phyloP scores from a whole-genome alignment of 495 filamentous ascomycete species.

The Trichocladium antarcticum region DNA sequence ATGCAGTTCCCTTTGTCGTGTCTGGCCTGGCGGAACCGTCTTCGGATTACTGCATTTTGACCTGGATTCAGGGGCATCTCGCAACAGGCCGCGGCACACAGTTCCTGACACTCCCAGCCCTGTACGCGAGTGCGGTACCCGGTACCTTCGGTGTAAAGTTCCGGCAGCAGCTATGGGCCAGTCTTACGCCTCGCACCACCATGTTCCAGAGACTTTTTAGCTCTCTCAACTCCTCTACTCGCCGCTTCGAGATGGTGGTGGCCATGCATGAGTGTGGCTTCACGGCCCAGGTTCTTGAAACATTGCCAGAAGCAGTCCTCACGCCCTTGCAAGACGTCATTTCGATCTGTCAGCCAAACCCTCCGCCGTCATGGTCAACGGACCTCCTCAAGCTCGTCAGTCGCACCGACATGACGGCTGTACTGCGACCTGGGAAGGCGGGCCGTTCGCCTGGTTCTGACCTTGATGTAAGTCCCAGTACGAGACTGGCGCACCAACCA shows the following conservation, averaged over 20 bases:
- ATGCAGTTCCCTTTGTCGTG: constrained; percentile 2
- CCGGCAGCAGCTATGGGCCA: constrained; percentile 18
- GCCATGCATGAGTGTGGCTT: constrained; percentile 52
- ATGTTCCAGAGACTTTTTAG: constrained; percentile 51
- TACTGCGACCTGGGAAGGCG: constrained; percentile 45
- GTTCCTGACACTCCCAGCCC: constrained; percentile 51
- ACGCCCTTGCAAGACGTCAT: constrained; percentile 77
- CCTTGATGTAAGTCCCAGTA: constrained; percentile 18
- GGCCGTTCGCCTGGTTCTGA: constrained; percentile 29
- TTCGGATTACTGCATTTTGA: constrained; percentile 49
- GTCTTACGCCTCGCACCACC: constrained; percentile 47
- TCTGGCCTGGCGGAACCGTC: constrained; percentile 47
- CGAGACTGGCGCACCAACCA: not conserved
- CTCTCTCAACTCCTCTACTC: constrained; percentile 26
- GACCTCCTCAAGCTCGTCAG: constrained; percentile 63
- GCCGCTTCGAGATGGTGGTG: constrained; percentile 43
- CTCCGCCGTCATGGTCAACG: constrained; percentile 64
- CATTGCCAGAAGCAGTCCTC: constrained; percentile 70
- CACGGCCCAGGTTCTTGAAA: constrained; percentile 52
- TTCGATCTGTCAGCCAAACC: constrained; percentile 64
- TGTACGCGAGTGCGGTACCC: constrained; percentile 22
- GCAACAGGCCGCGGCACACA: constrained; percentile 33
- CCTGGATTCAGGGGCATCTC: constrained; percentile 57
- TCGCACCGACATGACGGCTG: constrained; percentile 65
- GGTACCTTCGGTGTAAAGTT: constrained; percentile 2